Evolutionary conservation across 1,139 yeast genomes (phyloP).

Genomic region (Zygoascus sp.): DNA sequence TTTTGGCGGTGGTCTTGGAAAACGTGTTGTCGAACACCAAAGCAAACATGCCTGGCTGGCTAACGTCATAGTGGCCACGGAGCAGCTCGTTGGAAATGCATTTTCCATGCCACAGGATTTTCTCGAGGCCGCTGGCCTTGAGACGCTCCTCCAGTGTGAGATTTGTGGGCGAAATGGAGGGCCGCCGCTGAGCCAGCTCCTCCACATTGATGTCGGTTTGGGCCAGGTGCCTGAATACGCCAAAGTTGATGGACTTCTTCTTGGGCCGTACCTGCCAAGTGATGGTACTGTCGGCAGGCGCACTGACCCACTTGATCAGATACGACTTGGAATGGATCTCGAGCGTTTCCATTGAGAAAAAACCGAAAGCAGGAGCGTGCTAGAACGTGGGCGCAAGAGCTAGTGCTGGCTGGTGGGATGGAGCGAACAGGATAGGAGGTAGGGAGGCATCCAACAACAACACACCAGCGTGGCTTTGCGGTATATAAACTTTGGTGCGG

Average conservation of each 20-base stretch:
- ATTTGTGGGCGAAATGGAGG: slow-evolving; percentile 6
- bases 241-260: slow-evolving; percentile 73
- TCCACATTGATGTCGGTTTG: slow-evolving; percentile 11
- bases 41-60: slow-evolving; percentile 61
- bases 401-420: background rate
- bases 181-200: slow-evolving; percentile 10
- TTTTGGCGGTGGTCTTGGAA: slow-evolving; percentile 79
- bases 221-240: slow-evolving; percentile 43
- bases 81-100: slow-evolving; percentile 35
- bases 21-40: slow-evolving; percentile 90
- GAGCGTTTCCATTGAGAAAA: slow-evolving; percentile 83
- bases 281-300: slow-evolving; percentile 59
- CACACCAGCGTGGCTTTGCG: background rate
- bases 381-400: background rate
- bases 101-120: slow-evolving; percentile 35
- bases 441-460: background rate
- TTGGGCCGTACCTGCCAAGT: slow-evolving; percentile 81
- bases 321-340: slow-evolving; percentile 88
- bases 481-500: background rate
- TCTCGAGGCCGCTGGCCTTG: slow-evolving; percentile 32
- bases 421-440: too few relatives aligned
- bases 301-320: slow-evolving; percentile 84
- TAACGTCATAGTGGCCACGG: slow-evolving; percentile 58
- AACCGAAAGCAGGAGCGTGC: too few relatives aligned
- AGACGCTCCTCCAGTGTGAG: slow-evolving; percentile 32